These are phyloP conservation scores for Lachnellula subtilissima DNA, from an alignment of 2,329 filamentous ascomycete genomes.

Conservation along the genomic window DNA sequence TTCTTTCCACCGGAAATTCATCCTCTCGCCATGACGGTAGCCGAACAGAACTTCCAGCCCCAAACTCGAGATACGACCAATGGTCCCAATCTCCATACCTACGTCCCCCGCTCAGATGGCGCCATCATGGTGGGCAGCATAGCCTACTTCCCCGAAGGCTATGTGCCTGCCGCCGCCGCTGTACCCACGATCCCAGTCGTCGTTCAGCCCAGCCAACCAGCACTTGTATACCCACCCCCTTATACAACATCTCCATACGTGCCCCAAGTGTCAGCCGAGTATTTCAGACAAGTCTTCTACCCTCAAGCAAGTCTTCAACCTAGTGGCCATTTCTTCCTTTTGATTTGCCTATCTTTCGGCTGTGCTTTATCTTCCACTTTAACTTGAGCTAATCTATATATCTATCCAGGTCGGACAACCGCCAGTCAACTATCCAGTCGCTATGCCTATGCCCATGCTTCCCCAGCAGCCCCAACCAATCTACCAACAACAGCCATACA, in stretches of 20 bases:
- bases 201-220: background rate
- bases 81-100: slow-evolving; percentile 51
- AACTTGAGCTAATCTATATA: too few species aligned
- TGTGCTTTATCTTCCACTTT: too few species aligned
- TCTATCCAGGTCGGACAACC: background rate
- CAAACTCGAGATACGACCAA: slow-evolving; percentile 53
- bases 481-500: background rate
- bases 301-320: background rate
- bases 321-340: too few species aligned
- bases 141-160: slow-evolving; percentile 13
- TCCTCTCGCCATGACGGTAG: slow-evolving; percentile 32
- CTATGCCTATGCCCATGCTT: background rate
- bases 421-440: background rate
- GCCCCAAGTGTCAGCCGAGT: background rate
- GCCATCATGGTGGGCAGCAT: slow-evolving; percentile 20
- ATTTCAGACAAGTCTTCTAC: background rate
- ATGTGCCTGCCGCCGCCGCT: slow-evolving; percentile 3
- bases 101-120: slow-evolving; percentile 42
- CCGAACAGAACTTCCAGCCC: slow-evolving; percentile 52
- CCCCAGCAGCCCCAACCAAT: background rate
- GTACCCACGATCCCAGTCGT: slow-evolving; percentile 2
- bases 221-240: background rate
- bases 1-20: slow-evolving; percentile 16
- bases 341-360: too few species aligned
- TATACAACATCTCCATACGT: background rate